phyloP scores from a whole-genome alignment of 202 grass and related monocot species.

The Sporobolus alterniflorus region DNA sequence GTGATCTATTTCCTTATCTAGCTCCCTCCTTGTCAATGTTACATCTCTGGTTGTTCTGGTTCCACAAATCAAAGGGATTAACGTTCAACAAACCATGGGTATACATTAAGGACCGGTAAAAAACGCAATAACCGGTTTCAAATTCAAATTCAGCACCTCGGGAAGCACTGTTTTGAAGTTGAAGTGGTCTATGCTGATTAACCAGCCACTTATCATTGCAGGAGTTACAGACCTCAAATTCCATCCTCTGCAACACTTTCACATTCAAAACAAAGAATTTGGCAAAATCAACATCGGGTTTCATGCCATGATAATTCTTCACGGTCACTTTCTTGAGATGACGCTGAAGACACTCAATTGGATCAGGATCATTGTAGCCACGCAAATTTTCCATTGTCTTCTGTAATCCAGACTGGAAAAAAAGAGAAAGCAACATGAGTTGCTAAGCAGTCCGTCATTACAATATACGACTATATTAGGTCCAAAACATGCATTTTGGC shows the following conservation, averaged over 20 bases:
- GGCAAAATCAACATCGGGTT: neutral
- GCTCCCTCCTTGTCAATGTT: too few relatives aligned
- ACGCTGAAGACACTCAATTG: neutral
- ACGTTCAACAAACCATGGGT: neutral
- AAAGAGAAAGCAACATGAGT: neutral
- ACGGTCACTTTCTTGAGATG: neutral
- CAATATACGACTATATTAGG: neutral
- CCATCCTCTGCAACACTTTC: neutral
- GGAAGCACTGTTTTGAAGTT: neutral
- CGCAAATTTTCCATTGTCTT: neutral
- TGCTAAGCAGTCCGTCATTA: neutral
- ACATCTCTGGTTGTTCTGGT: neutral
- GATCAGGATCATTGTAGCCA: neutral
- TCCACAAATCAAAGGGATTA: neutral
- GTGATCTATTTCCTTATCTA: too few relatives aligned
- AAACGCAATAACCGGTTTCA: neutral
- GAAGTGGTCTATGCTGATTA: neutral
- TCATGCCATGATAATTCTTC: neutral
- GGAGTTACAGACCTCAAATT: neutral
- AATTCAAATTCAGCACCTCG: neutral
- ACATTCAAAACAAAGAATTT: conserved; percentile 3
- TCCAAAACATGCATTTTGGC: neutral
- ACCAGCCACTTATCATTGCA: neutral
- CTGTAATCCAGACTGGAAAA: neutral
- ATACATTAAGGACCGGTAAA: neutral